Evolutionary conservation across 768 basidiomycete species (phyloP).

Genomic region (Guyanaporus albipodus): DNA sequence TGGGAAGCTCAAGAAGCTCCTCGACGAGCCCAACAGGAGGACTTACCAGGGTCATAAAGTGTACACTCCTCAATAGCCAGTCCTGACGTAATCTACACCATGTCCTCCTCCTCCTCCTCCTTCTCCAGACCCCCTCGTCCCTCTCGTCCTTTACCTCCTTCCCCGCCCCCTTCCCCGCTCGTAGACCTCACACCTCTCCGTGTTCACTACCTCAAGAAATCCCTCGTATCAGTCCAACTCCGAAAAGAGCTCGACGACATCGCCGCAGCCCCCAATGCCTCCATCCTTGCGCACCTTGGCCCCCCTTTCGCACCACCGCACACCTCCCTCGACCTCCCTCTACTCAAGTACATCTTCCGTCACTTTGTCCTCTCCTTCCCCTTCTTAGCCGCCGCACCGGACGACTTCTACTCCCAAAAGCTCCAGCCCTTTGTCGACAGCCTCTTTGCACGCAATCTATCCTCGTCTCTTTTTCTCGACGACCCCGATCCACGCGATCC

Average conservation of each 20-base stretch:
- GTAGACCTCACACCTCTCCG: slow-evolving; percentile 72
- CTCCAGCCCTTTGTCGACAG: slow-evolving; percentile 91
- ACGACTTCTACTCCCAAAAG: slow-evolving; percentile 90
- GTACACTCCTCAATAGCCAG: slow-evolving; percentile 27
- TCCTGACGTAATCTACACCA: slow-evolving; percentile 14
- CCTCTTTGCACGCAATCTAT: slow-evolving; percentile 75
- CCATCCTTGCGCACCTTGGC: slow-evolving; percentile 83
- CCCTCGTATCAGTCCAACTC: slow-evolving; percentile 85
- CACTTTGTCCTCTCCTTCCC: slow-evolving; percentile 95
- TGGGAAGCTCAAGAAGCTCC: slow-evolving; percentile 50
- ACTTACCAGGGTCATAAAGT: slow-evolving; percentile 33
- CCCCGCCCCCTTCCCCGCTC: background rate
- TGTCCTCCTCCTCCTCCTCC: background rate
- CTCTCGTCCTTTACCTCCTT: background rate
- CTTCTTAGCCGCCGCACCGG: slow-evolving; percentile 85
- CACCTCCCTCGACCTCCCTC: slow-evolving; percentile 74
- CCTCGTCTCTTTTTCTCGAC: slow-evolving; percentile 45
- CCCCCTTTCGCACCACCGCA: slow-evolving; percentile 77
- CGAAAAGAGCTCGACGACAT: slow-evolving; percentile 70
- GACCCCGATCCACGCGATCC: slow-evolving; percentile 54
- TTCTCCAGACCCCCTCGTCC: slow-evolving; percentile 11
- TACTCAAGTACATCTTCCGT: slow-evolving; percentile 85
- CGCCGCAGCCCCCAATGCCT: slow-evolving; percentile 46
- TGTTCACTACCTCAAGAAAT: slow-evolving; percentile 98
- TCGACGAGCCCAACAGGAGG: slow-evolving; percentile 33